phyloP scores from a whole-genome alignment of 1,284 basidiomycete genomes.

The Schizophyllum amplum region DNA sequence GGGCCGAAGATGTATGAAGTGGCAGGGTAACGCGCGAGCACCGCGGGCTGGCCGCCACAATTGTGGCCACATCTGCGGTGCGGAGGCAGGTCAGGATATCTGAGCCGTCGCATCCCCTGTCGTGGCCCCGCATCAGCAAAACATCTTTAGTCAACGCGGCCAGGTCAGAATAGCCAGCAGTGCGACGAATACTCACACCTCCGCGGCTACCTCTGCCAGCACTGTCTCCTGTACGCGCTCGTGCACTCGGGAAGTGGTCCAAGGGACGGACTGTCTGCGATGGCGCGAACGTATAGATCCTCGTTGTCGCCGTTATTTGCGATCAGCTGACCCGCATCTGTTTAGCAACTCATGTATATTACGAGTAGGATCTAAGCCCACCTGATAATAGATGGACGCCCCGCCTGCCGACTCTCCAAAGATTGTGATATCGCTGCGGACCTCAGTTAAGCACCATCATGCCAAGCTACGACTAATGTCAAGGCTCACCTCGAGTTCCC shows the following conservation, averaged over 20 bases:
- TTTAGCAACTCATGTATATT: background rate
- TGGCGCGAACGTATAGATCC: slow-evolving; percentile 27
- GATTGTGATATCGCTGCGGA: slow-evolving; percentile 25
- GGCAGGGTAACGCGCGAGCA: slow-evolving; percentile 19
- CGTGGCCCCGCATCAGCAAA: background rate
- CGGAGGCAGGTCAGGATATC: slow-evolving; percentile 23
- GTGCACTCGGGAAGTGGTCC: slow-evolving; percentile 22
- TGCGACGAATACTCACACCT: slow-evolving; percentile 18
- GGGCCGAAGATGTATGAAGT: slow-evolving; percentile 28
- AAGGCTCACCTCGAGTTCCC: slow-evolving; percentile 23
- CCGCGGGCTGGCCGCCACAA: slow-evolving; percentile 22
- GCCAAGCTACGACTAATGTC: background rate
- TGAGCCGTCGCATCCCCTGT: slow-evolving; percentile 13
- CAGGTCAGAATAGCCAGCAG: background rate
- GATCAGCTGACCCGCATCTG: slow-evolving; percentile 18
- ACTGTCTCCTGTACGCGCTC: slow-evolving; percentile 21
- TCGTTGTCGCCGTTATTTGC: slow-evolving; percentile 24
- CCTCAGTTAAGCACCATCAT: background rate
- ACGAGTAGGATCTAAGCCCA: background rate
- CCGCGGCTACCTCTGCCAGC: slow-evolving; percentile 22
- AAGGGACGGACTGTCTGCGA: slow-evolving; percentile 30
- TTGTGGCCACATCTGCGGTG: slow-evolving; percentile 14
- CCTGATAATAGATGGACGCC: slow-evolving; percentile 18
- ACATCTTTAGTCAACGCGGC: slow-evolving; percentile 10
- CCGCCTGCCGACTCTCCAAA: slow-evolving; percentile 34